A percentile compares a stretch with the other conserved stretches of the same genome.
These are phyloP conservation scores for Aureobasidium sp. DNA, from an alignment of 2,329 filamentous ascomycete genomes.

Conservation along the genomic window DNA sequence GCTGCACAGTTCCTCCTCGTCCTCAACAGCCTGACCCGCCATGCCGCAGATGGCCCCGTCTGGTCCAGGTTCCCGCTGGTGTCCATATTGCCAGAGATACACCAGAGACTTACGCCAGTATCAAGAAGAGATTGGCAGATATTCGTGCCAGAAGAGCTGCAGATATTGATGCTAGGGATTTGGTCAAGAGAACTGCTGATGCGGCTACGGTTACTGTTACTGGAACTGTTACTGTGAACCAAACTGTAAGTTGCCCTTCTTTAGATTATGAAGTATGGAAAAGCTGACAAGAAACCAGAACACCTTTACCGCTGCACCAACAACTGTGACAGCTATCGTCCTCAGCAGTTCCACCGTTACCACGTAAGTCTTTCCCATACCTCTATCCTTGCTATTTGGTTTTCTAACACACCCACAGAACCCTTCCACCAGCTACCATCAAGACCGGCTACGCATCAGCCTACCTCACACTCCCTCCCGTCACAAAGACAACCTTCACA, in stretches of 20 bases:
- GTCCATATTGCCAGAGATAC: constrained; percentile 13
- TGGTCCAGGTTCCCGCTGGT: constrained; percentile 17
- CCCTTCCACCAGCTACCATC: constrained; percentile 28
- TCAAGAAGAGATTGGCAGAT: constrained; percentile 16
- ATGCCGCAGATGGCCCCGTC: constrained; percentile 27
- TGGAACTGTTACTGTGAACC: constrained; percentile 25
- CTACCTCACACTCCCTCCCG: constrained; percentile 28
- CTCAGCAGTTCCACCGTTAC: constrained; percentile 18
- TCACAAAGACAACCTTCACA: constrained; percentile 24
- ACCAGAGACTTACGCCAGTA: constrained; percentile 19
- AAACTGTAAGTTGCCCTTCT: constrained; percentile 15
- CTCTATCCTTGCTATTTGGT: not conserved
- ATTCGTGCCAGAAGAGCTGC: constrained; percentile 5
- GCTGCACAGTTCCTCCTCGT: constrained; percentile 28
- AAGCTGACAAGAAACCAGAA: not conserved
- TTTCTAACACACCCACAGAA: constrained; percentile 16
- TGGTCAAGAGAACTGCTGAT: constrained; percentile 28
- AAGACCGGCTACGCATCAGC: constrained; percentile 25
- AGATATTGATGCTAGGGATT: constrained; percentile 15
- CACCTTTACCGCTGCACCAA: constrained; percentile 14
- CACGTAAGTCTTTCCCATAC: not conserved
- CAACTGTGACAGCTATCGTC: constrained; percentile 23
- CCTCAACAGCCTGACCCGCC: constrained; percentile 26
- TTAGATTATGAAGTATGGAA: not conserved
- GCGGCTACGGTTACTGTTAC: constrained; percentile 27